Evolutionary conservation across 1,139 yeast genomes (phyloP).

Genomic region (Sugiyamaella pinicola): DNA sequence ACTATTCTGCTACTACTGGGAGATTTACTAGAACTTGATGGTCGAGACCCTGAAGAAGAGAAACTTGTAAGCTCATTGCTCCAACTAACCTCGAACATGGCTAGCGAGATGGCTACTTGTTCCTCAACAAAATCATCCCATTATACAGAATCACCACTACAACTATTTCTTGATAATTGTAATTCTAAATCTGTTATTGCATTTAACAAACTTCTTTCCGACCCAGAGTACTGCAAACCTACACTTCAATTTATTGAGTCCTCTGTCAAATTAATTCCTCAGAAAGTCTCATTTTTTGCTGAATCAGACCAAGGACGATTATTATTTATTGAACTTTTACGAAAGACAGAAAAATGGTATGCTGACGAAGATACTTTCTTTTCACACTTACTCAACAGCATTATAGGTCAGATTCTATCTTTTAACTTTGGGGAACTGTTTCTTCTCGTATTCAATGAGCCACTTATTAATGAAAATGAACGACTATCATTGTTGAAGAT

Average conservation of each 20-base stretch:
- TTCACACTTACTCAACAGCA: slow-evolving; percentile 21
- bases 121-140: background rate
- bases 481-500: slow-evolving; percentile 31
- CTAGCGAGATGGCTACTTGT: slow-evolving; percentile 18
- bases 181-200: background rate
- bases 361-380: slow-evolving; percentile 23
- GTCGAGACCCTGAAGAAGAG: slow-evolving; percentile 17
- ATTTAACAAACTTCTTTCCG: slow-evolving; percentile 2
- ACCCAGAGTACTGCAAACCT: slow-evolving; percentile 14
- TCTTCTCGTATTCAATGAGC: slow-evolving; percentile 23
- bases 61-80: slow-evolving; percentile 25
- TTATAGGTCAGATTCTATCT: slow-evolving; percentile 20
- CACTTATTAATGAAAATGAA: slow-evolving; percentile 21
- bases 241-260: slow-evolving; percentile 22
- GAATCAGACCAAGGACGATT: slow-evolving; percentile 19
- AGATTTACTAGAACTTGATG: slow-evolving; percentile 1
- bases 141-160: slow-evolving; percentile 7
- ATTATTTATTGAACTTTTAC: slow-evolving; percentile 26
- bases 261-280: slow-evolving; percentile 1
- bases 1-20: slow-evolving; percentile 4
- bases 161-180: background rate
- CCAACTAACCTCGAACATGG: slow-evolving; percentile 32
- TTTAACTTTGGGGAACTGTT: slow-evolving; percentile 25
- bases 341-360: slow-evolving; percentile 30
- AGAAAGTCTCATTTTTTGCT: background rate